These are phyloP conservation scores for Jamesozyma rosinii DNA, from an alignment of 805 yeast species.

Conservation along the genomic window DNA sequence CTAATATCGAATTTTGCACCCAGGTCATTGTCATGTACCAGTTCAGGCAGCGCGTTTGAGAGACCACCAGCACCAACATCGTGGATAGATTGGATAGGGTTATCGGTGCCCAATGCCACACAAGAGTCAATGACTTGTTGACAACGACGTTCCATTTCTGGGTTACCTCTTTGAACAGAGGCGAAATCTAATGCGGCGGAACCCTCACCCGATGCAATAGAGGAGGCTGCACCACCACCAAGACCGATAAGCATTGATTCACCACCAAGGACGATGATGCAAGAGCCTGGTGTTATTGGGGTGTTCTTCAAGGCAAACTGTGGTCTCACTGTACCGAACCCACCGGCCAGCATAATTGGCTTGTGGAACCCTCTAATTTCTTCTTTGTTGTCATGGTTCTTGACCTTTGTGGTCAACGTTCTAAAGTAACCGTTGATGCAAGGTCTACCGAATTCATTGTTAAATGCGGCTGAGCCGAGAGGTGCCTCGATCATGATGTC, in stretches of 20 bases:
- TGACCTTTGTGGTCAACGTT: constrained; percentile 77
- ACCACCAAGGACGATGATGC: constrained; percentile 91
- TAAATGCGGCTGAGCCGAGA: constrained; percentile 94
- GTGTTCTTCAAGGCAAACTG: constrained; percentile 80
- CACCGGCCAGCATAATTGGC: constrained; percentile 99
- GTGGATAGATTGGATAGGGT: constrained; percentile 90
- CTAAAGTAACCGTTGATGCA: constrained; percentile 94
- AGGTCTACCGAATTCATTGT: constrained; percentile 97
- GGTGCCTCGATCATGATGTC: constrained; percentile 98
- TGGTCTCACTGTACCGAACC: constrained; percentile 94
- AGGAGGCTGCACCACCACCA: constrained; percentile 99
- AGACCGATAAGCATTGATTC: constrained; percentile 95
- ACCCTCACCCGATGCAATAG: constrained; percentile 92
- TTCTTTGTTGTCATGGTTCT: constrained; percentile 47
- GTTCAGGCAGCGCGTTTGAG: constrained; percentile 93
- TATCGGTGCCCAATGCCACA: constrained; percentile 62
- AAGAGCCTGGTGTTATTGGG: constrained; percentile 84
- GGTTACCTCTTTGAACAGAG: constrained; percentile 97
- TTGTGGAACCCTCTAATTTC: constrained; percentile 95
- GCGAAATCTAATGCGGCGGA: constrained; percentile 96
- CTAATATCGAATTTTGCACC: constrained; percentile 92
- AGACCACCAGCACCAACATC: constrained; percentile 99
- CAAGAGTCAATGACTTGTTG: constrained; percentile 96
- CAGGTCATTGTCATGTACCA: constrained; percentile 91
- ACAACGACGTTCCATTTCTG: constrained; percentile 98